Evolutionary conservation across 2,329 filamentous ascomycete species (phyloP).

Genomic region (Mariannaea elegans): DNA sequence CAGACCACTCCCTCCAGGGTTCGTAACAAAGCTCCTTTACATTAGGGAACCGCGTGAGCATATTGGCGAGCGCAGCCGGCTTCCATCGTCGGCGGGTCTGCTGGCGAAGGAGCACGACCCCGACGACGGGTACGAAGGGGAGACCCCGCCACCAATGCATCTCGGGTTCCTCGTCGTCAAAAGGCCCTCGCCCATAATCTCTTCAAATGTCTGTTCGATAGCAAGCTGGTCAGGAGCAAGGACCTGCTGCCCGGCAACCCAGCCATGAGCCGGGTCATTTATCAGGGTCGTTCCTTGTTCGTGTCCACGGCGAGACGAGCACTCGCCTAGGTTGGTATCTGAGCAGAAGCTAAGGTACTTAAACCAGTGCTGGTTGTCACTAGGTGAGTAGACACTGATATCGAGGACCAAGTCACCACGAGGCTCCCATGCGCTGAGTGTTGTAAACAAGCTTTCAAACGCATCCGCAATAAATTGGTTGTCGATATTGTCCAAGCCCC

Average conservation of each 20-base stretch:
- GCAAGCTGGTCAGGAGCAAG: conserved; percentile 26
- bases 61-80: conserved; percentile 41
- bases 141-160: conserved; percentile 46
- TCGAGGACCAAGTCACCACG: conserved; percentile 46
- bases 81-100: conserved; percentile 49
- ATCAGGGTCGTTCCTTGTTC: conserved; percentile 30
- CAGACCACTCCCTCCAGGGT: conserved; percentile 48
- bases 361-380: conserved; percentile 48
- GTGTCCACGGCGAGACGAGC: conserved; percentile 11
- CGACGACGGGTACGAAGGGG: conserved; percentile 45
- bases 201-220: conserved; percentile 34
- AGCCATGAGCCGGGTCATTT: conserved; percentile 42
- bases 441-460: conserved; percentile 43
- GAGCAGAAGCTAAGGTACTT: conserved; percentile 42
- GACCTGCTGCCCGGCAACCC: conserved; percentile 37
- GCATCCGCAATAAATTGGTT: conserved; percentile 40
- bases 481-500: conserved; percentile 33
- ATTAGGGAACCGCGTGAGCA: conserved; percentile 46
- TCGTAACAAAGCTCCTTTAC: conserved; percentile 50
- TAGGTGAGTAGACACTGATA: conserved; percentile 49
- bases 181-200: conserved; percentile 43
- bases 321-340: conserved; percentile 26
- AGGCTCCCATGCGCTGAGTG: conserved; percentile 45
- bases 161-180: conserved; percentile 39
- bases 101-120: conserved; percentile 47